A percentile compares a stretch with the other conserved stretches of the same genome.
Evolutionary conservation across 2,329 filamentous ascomycete genomes (phyloP).

Genomic region (Hyphodiscus sp.): DNA sequence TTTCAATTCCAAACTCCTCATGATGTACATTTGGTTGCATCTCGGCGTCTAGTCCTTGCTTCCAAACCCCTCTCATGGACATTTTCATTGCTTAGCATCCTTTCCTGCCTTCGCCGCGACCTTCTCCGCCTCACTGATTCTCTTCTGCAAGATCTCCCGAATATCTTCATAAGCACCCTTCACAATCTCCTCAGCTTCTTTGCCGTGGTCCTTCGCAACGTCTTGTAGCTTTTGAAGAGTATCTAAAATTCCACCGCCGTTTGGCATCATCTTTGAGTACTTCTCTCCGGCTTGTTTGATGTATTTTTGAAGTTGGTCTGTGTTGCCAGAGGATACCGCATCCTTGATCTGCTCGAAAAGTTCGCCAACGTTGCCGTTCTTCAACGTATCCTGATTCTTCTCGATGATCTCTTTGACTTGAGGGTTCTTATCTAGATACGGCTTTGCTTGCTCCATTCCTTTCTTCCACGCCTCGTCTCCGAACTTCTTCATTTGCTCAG

Average conservation of each 20-base stretch:
- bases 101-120: constrained; percentile 44
- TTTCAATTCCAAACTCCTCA: too few species aligned
- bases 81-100: constrained; percentile 21
- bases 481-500: constrained; percentile 57
- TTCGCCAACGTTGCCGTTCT: constrained; percentile 58
- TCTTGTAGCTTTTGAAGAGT: constrained; percentile 60
- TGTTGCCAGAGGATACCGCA: constrained; percentile 55
- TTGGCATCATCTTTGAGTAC: constrained; percentile 60
- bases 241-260: constrained; percentile 55
- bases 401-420: constrained; percentile 66
- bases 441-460: constrained; percentile 63
- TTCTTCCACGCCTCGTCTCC: constrained; percentile 69
- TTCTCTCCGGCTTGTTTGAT: constrained; percentile 51
- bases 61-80: too few species aligned
- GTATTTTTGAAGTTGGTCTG: constrained; percentile 53
- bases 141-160: constrained; percentile 55
- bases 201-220: constrained; percentile 59
- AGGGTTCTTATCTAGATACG: constrained; percentile 70
- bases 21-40: too few species aligned
- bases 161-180: constrained; percentile 64
- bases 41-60: too few species aligned
- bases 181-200: constrained; percentile 63
- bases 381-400: constrained; percentile 61
- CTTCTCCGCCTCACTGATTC: constrained; percentile 50
- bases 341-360: constrained; percentile 57